Evolutionary conservation across 202 grass and related monocot genomes (phyloP).

Genomic region (Digitaria exilis): DNA sequence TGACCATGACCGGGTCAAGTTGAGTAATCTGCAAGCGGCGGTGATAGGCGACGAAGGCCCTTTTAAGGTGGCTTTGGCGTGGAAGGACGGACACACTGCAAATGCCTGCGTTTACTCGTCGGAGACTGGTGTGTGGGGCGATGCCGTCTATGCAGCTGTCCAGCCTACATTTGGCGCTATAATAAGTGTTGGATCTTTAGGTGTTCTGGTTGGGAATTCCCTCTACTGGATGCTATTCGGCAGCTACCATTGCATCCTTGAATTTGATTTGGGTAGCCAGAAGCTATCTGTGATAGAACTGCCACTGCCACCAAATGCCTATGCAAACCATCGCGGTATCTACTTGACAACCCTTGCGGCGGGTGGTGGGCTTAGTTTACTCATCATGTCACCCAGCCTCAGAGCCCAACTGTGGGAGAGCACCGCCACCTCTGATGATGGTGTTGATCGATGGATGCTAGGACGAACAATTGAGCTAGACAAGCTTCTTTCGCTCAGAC

Average conservation of each 20-base stretch:
- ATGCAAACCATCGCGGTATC: background rate
- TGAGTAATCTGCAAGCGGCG: too few relatives aligned
- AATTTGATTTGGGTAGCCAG: too few relatives aligned
- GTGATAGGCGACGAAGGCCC: background rate
- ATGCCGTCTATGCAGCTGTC: too few relatives aligned
- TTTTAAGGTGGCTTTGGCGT: background rate
- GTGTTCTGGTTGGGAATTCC: too few relatives aligned
- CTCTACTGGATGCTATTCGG: too few relatives aligned
- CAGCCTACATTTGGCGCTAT: too few relatives aligned
- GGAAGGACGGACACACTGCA: rapidly evolving
- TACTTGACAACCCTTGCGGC: background rate
- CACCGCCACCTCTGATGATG: background rate
- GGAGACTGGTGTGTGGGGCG: background rate
- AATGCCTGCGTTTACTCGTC: background rate
- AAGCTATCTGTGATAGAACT: background rate
- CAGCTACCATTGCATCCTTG: too few relatives aligned
- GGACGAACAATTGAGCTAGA: background rate
- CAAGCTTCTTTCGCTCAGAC: background rate
- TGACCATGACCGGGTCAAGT: too few relatives aligned
- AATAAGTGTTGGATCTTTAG: too few relatives aligned
- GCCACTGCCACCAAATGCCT: background rate
- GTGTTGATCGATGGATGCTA: background rate
- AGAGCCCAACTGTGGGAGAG: background rate
- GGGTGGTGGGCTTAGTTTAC: background rate
- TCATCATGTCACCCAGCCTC: background rate